A percentile compares a stretch with the other conserved stretches of the same genome.
Conservation (phyloP, 768 basidiomycete genomes). For the Clitopilus passeckerianus region DNA sequence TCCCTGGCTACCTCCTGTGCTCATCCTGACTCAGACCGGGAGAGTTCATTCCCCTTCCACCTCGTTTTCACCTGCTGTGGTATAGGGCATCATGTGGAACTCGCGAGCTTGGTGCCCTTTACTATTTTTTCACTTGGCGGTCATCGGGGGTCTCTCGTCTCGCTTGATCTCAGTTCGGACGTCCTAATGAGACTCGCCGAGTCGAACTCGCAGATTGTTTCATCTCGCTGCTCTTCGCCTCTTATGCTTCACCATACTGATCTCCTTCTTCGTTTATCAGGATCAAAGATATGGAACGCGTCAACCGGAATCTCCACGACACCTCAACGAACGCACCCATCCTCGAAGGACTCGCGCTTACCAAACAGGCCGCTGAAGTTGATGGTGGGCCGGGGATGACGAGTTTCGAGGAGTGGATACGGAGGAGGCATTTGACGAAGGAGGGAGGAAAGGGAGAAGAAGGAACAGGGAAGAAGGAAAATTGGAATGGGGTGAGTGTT, state of each 20-base stretch:
- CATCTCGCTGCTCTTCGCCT: background rate
- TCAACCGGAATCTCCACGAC: slow-evolving; percentile 12
- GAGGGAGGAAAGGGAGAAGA: background rate
- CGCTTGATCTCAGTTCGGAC: no score
- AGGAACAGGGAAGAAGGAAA: background rate
- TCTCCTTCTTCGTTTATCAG: slow-evolving; percentile 8
- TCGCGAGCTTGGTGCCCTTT: no score
- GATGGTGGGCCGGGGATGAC: slow-evolving; percentile 17
- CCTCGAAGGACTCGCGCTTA: slow-evolving; percentile 9
- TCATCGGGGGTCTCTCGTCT: no score
- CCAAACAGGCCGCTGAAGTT: slow-evolving; percentile 9
- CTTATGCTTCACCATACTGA: background rate
- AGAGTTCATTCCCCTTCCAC: no score
- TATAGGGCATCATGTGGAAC: no score
- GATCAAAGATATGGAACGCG: slow-evolving; percentile 19
- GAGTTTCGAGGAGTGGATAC: slow-evolving; percentile 22
- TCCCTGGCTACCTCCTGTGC: no score
- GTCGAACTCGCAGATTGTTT: no score
- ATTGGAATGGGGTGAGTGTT: slow-evolving; percentile 24
- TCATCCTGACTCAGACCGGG: no score
- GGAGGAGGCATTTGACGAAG: slow-evolving; percentile 1
- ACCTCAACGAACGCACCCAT: background rate
- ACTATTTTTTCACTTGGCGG: no score
- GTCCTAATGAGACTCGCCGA: no score
- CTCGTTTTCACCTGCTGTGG: no score